Evolutionary conservation across 1,284 basidiomycete genomes (phyloP), one percentile per base, ranked within the genome.

Genomic region (Ceratobasidium sp.): DNA sequence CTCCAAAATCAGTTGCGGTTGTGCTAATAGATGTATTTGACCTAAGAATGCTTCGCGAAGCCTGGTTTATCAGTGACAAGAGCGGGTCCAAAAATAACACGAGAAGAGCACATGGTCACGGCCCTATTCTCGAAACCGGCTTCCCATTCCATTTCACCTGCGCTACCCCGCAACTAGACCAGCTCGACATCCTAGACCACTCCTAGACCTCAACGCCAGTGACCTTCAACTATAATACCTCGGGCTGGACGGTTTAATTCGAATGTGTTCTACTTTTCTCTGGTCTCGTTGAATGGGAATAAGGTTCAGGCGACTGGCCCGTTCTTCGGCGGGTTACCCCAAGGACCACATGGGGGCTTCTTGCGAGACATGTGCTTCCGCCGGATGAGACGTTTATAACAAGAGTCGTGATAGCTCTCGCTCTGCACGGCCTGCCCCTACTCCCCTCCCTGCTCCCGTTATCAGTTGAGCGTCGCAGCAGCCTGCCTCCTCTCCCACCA

Each of bases 361-460:
- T 33, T 46, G 60, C 41, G 41, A 64, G 60, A 23, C 60, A 64
- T 64, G 60, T 64, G 60, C 60, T 64, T 64, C 60, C 60, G 35
- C 60, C 60, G 60, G 18, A 41, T 38, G 14, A 5, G 60, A 6
- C 33, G 59, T 35, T 41, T 62, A 62, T 35, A 62, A 62, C 12
- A 12, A 41, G 59, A 44, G 41, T 44, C 14, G 18, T 35, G 41
- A 12, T 35, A 20, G 10, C 5, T 41, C 35, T 14, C 33, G 50
- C 50, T 65, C 55, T 41, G 33, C 30, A 65, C 41, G 60, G 77
- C 69, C 77, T 71, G 60, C 77, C 59, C 64, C 50, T 71, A 62
- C 64, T n/a, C n/a, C 41, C 70, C 77, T 44, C 46, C 48, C 74
- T 50, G 50, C 62, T 52, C 52, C 75, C 62, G 20, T 59, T 38